Percentiles rank a stretch among this genome's conserved stretches.
Evolutionary conservation across 2,329 filamentous ascomycete species (phyloP).

Genomic region (Aspergillus niger): DNA sequence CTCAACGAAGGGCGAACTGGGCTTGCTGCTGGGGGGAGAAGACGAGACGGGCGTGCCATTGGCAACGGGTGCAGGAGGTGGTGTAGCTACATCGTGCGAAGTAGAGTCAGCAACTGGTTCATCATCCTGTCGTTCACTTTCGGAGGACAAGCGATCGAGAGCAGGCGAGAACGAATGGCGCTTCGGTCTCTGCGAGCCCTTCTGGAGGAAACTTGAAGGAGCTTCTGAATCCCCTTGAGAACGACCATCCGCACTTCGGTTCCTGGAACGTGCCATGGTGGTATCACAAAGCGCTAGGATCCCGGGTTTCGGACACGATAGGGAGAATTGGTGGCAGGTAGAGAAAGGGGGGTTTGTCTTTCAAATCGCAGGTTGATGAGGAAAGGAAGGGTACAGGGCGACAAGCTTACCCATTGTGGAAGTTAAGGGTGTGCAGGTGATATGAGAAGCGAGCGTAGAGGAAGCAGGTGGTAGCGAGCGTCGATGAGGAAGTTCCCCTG

Average conservation of each 20-base stretch:
- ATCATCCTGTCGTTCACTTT: slow-evolving; percentile 17
- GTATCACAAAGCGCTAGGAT: slow-evolving; percentile 14
- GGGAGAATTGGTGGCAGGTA: slow-evolving; percentile 3
- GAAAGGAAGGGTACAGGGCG: slow-evolving; percentile 16
- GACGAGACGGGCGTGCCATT: slow-evolving; percentile 37
- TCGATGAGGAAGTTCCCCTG: slow-evolving; percentile 34
- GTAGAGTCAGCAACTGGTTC: slow-evolving; percentile 26
- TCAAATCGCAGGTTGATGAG: slow-evolving; percentile 12
- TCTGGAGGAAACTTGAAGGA: slow-evolving; percentile 6
- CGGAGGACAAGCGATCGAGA: slow-evolving; percentile 14
- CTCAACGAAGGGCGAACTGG: slow-evolving; percentile 58
- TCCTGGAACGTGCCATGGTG: slow-evolving; percentile 20
- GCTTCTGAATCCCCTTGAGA: slow-evolving; percentile 15
- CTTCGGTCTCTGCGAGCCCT: slow-evolving; percentile 15
- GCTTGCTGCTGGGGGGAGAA: slow-evolving; percentile 51
- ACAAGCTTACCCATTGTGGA: slow-evolving; percentile 44
- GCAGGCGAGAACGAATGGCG: slow-evolving; percentile 18
- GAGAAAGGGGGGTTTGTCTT: neutral
- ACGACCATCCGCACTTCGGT: slow-evolving; percentile 21
- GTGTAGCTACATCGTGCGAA: slow-evolving; percentile 33
- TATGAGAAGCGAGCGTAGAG: slow-evolving; percentile 29
- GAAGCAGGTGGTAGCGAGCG: slow-evolving; percentile 24
- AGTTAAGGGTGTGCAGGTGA: slow-evolving; percentile 18
- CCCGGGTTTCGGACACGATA: neutral
- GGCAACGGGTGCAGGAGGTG: slow-evolving; percentile 30